Evolutionary conservation across 768 basidiomycete species (phyloP), one percentile per base, ranked within the genome.

Genomic region (Russula abietina): DNA sequence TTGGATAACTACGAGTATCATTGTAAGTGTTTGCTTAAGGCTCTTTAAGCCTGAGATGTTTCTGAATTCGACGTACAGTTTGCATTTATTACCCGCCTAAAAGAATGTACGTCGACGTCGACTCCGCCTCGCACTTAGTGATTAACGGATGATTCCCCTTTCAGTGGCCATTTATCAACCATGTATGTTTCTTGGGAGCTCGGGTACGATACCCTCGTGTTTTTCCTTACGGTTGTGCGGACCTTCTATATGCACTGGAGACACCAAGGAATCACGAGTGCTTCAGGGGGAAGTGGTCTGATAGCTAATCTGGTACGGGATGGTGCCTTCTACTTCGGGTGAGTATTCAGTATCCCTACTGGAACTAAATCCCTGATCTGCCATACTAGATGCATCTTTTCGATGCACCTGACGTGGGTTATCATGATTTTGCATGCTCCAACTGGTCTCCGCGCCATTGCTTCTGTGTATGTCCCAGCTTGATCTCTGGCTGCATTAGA

Each of bases 151-250:
- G 6, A 16, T 9, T 50, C 5, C 38, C 17, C 19, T 50, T 45
- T 24, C 11, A 67, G 66, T 9, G 59, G 64, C 11, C 59, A 54
- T 48, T 24, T 61, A 12, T 58, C 66, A 36, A 58, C 41, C 6
- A 61, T 67, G 64, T 67, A 65, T 58, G 57, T 67, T 19, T 61
- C 65, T 46, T 61, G 59, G 66, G 64, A 65, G 50, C 66, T 67
- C 14, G 64, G 59, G 1, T 67, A 61, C 49, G 66, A 67, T 54
- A 59, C 50, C 22, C 28, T 65, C 30, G 57, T 67, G 26, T 67
- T 67, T 56, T 17, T 65, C 51, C 66, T 67, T 57, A 65, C 64
- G 38, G 45, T 67, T 9, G 24, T 59, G 24, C 64, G 66, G 41
- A 67, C 66, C 17, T 5, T 61, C 32, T 67, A 65, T 49, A 61